Evolutionary conservation across 257 asterid species (phyloP).

Genomic region (Nicotiana obtusifolia): DNA sequence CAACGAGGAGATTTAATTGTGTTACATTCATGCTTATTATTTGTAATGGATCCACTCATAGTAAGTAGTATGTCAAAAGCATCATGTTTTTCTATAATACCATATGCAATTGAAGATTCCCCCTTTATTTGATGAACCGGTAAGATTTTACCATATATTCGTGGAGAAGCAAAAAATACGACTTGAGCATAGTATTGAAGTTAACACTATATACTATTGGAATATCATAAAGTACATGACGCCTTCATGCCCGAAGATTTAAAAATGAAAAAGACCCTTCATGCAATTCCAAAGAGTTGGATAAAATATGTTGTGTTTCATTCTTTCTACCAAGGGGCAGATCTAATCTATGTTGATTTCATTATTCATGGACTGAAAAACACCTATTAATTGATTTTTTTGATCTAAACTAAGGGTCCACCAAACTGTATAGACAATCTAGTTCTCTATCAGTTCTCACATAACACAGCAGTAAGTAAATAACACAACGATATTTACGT

Average conservation of each 20-base stretch:
- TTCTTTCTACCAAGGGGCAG: slow-evolving; percentile 3
- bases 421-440: no score
- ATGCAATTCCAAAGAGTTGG: background rate
- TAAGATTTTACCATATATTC: background rate
- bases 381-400: no score
- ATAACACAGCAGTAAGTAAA: no score
- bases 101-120: background rate
- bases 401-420: no score
- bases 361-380: background rate
- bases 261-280: background rate
- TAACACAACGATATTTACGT: no score
- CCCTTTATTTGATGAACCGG: background rate
- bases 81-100: background rate
- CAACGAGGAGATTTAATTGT: background rate
- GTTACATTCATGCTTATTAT: background rate
- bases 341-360: background rate
- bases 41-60: background rate
- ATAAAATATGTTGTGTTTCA: slow-evolving; percentile 19
- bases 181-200: no score
- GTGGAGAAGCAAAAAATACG: background rate
- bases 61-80: background rate
- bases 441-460: no score
- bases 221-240: no score
- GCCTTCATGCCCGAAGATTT: no score
- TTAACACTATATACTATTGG: no score